phyloP scores from a whole-genome alignment of 768 basidiomycete species.

The Lentinula sp. region DNA sequence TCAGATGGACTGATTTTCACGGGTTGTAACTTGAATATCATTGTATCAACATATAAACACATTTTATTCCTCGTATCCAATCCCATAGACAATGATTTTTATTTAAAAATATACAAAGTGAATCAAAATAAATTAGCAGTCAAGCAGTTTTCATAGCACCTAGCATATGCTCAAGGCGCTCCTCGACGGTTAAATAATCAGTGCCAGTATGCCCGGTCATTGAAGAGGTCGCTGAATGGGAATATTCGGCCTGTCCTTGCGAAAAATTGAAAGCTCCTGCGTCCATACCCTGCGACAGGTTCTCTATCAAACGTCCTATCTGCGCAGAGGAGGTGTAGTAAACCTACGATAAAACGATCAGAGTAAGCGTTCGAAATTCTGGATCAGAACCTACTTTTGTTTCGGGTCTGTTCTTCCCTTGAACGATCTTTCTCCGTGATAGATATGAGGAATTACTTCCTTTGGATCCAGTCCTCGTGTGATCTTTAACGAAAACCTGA shows the following conservation, averaged over 20 bases:
- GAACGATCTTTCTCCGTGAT: conserved; percentile 50
- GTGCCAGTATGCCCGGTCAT: conserved; percentile 40
- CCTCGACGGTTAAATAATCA: conserved; percentile 72
- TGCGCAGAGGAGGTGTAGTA: conserved; percentile 72
- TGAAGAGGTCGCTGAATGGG: conserved; percentile 60
- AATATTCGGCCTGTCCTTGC: conserved; percentile 30
- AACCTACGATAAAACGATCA: conserved; percentile 39
- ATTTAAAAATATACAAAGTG: neutral
- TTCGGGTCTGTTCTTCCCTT: conserved; percentile 64
- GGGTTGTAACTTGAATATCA: conserved; percentile 26
- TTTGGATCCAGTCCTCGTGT: conserved; percentile 59
- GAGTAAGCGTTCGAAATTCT: conserved; percentile 1
- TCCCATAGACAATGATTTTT: neutral
- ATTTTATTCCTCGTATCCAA: conserved; percentile 1
- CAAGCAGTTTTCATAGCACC: conserved; percentile 31
- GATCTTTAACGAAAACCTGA: conserved; percentile 75
- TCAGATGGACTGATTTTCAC: conserved; percentile 67
- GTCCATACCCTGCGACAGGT: conserved; percentile 75
- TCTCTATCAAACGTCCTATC: conserved; percentile 81
- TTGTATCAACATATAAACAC: neutral
- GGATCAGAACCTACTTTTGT: conserved; percentile 59
- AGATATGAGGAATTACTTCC: conserved; percentile 60
- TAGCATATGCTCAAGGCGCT: conserved; percentile 71
- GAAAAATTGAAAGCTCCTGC: conserved; percentile 79
- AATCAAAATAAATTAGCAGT: conserved; percentile 3